These are phyloP conservation scores for Saitozyma sp. DNA, from an alignment of 768 basidiomycete genomes.

Conservation along the genomic window DNA sequence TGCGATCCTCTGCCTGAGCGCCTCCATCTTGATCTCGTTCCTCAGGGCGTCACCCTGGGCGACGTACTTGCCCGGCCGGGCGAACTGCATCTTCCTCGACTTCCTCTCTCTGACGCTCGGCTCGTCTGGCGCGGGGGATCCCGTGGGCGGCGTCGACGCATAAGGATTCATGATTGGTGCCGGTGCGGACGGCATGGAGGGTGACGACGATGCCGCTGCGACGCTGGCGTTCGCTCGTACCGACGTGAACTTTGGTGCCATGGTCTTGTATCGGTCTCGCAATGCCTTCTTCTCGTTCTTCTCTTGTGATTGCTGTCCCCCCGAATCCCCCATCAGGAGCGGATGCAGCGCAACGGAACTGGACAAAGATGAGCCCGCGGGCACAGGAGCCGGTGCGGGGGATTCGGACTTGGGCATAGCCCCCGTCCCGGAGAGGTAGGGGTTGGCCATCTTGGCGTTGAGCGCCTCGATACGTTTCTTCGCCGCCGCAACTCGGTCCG, in stretches of 20 bases:
- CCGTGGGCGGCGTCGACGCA: conserved; percentile 54
- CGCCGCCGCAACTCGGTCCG: conserved; percentile 75
- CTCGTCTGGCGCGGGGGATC: conserved; percentile 21
- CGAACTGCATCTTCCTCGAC: conserved; percentile 68
- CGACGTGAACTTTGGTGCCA: conserved; percentile 98
- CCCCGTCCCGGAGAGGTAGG: conserved; percentile 62
- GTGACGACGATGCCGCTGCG: conserved; percentile 13
- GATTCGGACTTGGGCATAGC: conserved; percentile 27
- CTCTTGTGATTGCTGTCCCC: conserved; percentile 15
- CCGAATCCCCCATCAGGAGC: conserved; percentile 29
- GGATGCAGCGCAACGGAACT: conserved; percentile 41
- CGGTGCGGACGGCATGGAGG: conserved; percentile 64
- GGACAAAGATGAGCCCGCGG: conserved; percentile 1
- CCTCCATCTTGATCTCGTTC: conserved; percentile 76
- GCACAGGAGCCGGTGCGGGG: conserved; percentile 1
- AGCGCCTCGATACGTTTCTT: conserved; percentile 80
- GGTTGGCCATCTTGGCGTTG: conserved; percentile 75
- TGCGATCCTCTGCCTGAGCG: conserved; percentile 85
- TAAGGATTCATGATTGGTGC: conserved; percentile 69
- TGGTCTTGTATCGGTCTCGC: conserved; percentile 89
- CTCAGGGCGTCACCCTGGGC: conserved; percentile 56
- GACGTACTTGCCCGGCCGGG: conserved; percentile 81
- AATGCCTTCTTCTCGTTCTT: conserved; percentile 46
- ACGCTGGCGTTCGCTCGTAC: conserved; percentile 65
- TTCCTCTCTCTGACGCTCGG: conserved; percentile 42